Evolutionary conservation across 768 basidiomycete genomes (phyloP).

Genomic region (Clavulina sp.): DNA sequence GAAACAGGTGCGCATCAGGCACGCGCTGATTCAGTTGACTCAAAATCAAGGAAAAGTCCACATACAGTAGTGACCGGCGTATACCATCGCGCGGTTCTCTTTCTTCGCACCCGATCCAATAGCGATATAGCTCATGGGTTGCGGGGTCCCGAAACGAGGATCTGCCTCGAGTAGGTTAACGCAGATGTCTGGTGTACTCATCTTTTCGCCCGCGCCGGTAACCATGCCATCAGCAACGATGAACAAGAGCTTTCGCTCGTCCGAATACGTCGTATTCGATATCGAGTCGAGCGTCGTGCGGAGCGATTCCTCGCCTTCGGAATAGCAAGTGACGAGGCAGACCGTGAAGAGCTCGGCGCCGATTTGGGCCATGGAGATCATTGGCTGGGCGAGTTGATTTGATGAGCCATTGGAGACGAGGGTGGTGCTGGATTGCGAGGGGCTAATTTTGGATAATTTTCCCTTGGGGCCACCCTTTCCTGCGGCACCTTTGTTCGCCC

Average conservation of each 20-base stretch:
- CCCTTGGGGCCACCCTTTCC: conserved; percentile 17
- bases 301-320: conserved; percentile 87
- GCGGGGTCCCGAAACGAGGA: conserved; percentile 87
- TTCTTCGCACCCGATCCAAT: conserved; percentile 80
- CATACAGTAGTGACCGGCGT: conserved; percentile 98
- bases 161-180: conserved; percentile 84
- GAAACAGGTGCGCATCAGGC: background rate
- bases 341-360: conserved; percentile 91
- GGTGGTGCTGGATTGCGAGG: conserved; percentile 39
- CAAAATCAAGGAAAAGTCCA: conserved; percentile 10
- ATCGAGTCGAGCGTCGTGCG: conserved; percentile 87
- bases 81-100: conserved; percentile 92
- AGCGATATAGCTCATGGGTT: conserved; percentile 82
- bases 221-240: conserved; percentile 98
- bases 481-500: conserved; percentile 36
- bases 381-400: conserved; percentile 25
- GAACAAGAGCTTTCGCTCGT: conserved; percentile 80
- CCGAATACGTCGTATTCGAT: conserved; percentile 78
- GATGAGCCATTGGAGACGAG: conserved; percentile 23
- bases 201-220: conserved; percentile 90
- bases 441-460: conserved; percentile 30
- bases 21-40: background rate
- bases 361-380: conserved; percentile 77
- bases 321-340: conserved; percentile 94
- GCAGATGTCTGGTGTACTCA: conserved; percentile 91